These are phyloP conservation scores for Penicillium canariense DNA, from an alignment of 495 filamentous ascomycete genomes.

Conservation along the genomic window DNA sequence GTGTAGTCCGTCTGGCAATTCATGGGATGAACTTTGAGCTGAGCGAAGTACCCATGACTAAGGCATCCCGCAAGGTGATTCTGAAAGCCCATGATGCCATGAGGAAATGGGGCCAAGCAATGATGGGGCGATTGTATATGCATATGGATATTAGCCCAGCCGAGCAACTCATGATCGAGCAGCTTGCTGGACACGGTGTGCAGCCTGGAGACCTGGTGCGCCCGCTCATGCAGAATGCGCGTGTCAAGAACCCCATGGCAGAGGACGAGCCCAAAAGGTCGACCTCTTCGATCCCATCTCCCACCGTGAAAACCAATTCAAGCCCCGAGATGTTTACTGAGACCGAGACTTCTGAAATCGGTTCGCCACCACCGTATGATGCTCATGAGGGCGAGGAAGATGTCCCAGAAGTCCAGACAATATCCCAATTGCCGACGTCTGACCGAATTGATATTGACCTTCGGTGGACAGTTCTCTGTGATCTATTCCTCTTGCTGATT, in stretches of 20 bases:
- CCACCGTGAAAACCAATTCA: conserved; percentile 27
- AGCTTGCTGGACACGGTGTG: conserved; percentile 89
- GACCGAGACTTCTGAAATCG: conserved; percentile 31
- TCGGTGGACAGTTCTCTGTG: conserved; percentile 95
- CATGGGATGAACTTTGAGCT: conserved; percentile 70
- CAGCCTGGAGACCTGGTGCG: conserved; percentile 77
- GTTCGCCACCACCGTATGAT: conserved; percentile 70
- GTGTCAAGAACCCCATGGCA: conserved; percentile 91
- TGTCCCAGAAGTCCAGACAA: conserved; percentile 66
- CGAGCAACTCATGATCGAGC: conserved; percentile 99
- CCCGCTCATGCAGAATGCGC: conserved; percentile 85
- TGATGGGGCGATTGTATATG: conserved; percentile 88
- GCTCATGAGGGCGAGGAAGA: conserved; percentile 67
- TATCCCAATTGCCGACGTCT: conserved; percentile 74
- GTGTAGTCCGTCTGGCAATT: conserved; percentile 76
- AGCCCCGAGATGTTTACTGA: conserved; percentile 29
- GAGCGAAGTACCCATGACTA: conserved; percentile 51
- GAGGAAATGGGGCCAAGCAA: conserved; percentile 96
- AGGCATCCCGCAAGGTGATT: conserved; percentile 64
- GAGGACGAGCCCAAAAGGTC: conserved; percentile 34
- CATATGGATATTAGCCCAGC: conserved; percentile 91
- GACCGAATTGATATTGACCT: conserved; percentile 92
- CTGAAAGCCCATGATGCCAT: conserved; percentile 68
- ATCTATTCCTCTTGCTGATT: conserved; percentile 91
- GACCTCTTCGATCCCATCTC: conserved; percentile 28